Conservation (phyloP, 257 asterid species). For the Ophiorrhiza pumila region DNA sequence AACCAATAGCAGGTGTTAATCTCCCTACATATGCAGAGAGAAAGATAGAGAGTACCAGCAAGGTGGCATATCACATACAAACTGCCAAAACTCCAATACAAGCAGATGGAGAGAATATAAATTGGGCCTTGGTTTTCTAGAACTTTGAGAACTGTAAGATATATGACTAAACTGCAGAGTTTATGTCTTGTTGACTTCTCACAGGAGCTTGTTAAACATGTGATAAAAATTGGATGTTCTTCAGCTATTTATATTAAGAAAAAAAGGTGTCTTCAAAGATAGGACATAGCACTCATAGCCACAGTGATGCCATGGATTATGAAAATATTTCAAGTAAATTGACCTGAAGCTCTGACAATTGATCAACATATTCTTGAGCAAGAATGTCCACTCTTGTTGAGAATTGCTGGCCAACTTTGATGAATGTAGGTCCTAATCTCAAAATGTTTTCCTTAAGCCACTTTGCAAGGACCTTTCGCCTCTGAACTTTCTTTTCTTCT, state of each 20-base stretch:
- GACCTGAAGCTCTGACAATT: constrained; percentile 97
- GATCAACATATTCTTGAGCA: constrained; percentile 97
- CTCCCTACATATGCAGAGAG: not conserved
- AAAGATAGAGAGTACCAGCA: not conserved
- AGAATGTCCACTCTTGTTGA: constrained; percentile 98
- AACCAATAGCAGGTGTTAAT: not conserved
- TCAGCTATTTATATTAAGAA: not conserved
- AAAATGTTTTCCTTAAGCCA: constrained; percentile 93
- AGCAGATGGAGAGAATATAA: not conserved
- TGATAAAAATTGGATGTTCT: not conserved
- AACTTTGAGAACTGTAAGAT: not conserved
- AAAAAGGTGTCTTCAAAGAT: not conserved
- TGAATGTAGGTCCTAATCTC: constrained; percentile 96
- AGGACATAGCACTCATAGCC: not conserved
- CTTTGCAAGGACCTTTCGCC: constrained; percentile 80
- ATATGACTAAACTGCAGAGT: constrained; percentile 9
- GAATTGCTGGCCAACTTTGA: constrained; percentile 97
- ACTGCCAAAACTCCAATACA: not conserved
- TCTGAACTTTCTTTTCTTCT: constrained; percentile 56
- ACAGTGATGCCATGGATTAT: not conserved
- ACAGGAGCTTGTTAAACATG: not conserved
- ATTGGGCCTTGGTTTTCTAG: not conserved
- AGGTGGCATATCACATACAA: not conserved
- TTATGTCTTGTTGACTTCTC: not conserved
- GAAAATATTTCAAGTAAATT: not conserved